phyloP scores from a whole-genome alignment of 2,329 filamentous ascomycete genomes.

The Cladosporium sphaerospermum region DNA sequence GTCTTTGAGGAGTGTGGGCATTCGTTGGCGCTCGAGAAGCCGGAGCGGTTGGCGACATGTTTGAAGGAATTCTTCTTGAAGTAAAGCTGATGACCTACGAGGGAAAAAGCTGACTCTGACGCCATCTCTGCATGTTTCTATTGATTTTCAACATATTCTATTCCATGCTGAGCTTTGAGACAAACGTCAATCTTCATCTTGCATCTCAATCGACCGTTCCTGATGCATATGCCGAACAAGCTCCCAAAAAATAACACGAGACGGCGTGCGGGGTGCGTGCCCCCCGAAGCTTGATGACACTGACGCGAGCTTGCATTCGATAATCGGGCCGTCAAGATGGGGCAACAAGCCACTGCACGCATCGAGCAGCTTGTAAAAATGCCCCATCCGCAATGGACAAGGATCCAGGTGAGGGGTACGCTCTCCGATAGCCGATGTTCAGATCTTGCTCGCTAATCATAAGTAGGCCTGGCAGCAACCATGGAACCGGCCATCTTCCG shows the following conservation, averaged over 20 bases:
- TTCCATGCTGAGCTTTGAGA: too few relatives aligned
- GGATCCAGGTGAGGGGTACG: constrained; percentile 5
- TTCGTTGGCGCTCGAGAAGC: constrained; percentile 31
- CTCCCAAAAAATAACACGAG: too few relatives aligned
- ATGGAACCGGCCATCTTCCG: background rate
- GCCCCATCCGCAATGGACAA: background rate
- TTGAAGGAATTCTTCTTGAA: constrained; percentile 24
- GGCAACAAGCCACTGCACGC: background rate
- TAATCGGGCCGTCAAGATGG: background rate
- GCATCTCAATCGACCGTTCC: too few relatives aligned
- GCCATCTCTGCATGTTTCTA: too few relatives aligned
- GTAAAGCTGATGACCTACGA: background rate
- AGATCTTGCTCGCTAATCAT: background rate
- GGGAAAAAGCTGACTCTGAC: background rate
- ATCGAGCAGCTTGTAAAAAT: background rate
- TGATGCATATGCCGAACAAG: too few relatives aligned
- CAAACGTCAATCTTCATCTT: too few relatives aligned
- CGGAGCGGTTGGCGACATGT: constrained; percentile 24
- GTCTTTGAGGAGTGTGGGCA: constrained; percentile 33
- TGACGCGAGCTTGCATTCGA: background rate
- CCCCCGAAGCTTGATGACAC: background rate
- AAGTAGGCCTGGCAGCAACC: too few relatives aligned
- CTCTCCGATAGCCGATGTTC: background rate
- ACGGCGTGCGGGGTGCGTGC: too few relatives aligned
- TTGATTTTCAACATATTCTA: too few relatives aligned